phyloP scores from a whole-genome alignment of 2,329 filamentous ascomycete species.

The Beauveria pseudobassiana region DNA sequence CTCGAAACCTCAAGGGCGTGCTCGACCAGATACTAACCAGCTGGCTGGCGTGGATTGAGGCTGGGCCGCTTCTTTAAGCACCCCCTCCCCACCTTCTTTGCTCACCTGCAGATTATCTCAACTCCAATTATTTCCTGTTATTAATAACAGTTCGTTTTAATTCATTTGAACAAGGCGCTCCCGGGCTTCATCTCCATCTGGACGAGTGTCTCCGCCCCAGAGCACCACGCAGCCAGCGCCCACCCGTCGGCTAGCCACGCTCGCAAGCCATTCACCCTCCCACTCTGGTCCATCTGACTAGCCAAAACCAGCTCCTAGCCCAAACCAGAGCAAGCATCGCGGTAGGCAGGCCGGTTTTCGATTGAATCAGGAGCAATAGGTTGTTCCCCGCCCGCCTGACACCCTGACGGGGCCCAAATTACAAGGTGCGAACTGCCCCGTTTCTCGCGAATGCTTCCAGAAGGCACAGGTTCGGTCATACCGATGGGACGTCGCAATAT shows the following conservation, averaged over 20 bases:
- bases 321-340: background rate
- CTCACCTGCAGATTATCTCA: background rate
- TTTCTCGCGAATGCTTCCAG: background rate
- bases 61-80: background rate
- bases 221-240: background rate
- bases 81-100: background rate
- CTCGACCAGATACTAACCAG: background rate
- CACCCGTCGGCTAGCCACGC: background rate
- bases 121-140: conserved; percentile 1
- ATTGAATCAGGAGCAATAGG: background rate
- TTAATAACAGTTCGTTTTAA: background rate
- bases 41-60: conserved; percentile 4
- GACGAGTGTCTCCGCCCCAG: background rate
- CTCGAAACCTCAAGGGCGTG: background rate
- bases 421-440: background rate
- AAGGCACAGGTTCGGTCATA: conserved; percentile 1
- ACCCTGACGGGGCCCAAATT: background rate
- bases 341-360: background rate
- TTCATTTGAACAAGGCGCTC: background rate
- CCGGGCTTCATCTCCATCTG: conserved; percentile 5
- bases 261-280: background rate
- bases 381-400: too few relatives aligned
- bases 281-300: background rate
- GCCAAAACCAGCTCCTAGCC: background rate
- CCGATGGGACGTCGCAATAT: conserved; percentile 3